Base-by-base conservation (phyloP, 257 asterid genomes). In the Sherardia arvensis region DNA sequence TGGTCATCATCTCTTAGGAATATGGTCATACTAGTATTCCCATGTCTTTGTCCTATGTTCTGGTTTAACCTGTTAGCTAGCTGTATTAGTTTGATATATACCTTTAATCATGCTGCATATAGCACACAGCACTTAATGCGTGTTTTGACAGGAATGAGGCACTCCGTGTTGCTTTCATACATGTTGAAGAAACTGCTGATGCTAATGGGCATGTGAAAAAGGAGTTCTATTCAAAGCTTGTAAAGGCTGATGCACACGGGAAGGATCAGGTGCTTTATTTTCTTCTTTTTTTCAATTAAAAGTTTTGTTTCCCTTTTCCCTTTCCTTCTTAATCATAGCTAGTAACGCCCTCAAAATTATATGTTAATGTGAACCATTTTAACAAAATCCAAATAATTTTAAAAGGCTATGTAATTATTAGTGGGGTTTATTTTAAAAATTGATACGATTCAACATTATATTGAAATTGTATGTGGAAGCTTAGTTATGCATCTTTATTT, bases 121-220 rank as follows among this genome's bases (percentile, higher is more conserved):
- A 25, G 40, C 56, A 17, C 17, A 33, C n/a, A 12, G 27, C 11
- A 48, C 25, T 33, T 45, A 11, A 53, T 6, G 45, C 8, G 55
- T 15, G 59, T 65, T 29, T 63, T 61, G 21, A 54, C 60, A 92
- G 99, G 85, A 89, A 92, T 67, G 99, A 89, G 79, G 99, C 99
- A 55, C 99, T 92, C 69, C 95, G 99, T 45, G 99, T 92, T 74
- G 99, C 99, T 75, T 92, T 85, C 74, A 89, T 92, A 70, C 97
- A 92, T 38, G 87, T 76, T 59, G 97, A 92, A 78, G 99, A 92
- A 72, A 74, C 69, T 76, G 74, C 65, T 65, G 81, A 71, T 58
- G 73, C 80, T 32, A 89, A 81, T 71, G 98, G 98, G 68, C 73
- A 66, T 9, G 73, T 79, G 58, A 67, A 75, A 8, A 87, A 82